Percentiles rank a stretch among this genome's conserved stretches.
These are phyloP conservation scores for Carex kokanica DNA, from an alignment of 176 grass and related monocot genomes.

Conservation along the genomic window DNA sequence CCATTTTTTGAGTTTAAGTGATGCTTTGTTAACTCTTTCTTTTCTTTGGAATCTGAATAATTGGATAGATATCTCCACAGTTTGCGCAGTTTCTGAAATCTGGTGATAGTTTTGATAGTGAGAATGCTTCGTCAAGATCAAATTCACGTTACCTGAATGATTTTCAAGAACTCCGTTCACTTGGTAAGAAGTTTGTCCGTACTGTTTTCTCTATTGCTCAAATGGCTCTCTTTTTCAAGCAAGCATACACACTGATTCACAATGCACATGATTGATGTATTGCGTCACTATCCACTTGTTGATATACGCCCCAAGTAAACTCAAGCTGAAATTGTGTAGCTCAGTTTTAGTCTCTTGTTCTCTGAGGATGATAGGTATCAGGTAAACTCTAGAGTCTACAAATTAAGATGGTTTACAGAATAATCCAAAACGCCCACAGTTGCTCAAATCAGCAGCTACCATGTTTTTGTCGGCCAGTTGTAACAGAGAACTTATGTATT, in stretches of 20 bases:
- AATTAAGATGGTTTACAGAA: not conserved
- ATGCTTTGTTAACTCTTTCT: not conserved
- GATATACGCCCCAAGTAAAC: not conserved
- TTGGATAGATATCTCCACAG: slow-evolving; percentile 62
- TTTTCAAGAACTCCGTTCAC: slow-evolving; percentile 87
- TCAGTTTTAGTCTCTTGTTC: not conserved
- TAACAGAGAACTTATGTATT: not conserved
- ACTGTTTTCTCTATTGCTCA: not conserved
- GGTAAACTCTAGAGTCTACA: not conserved
- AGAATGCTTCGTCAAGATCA: slow-evolving; percentile 54
- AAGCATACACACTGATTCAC: not conserved
- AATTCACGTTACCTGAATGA: slow-evolving; percentile 95
- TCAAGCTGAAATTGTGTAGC: not conserved
- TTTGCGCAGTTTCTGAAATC: slow-evolving; percentile 71
- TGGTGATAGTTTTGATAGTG: slow-evolving; percentile 38
- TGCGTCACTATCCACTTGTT: not conserved
- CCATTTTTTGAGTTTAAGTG: slow-evolving; percentile 14
- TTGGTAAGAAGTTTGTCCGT: slow-evolving; percentile 53
- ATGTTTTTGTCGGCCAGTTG: not conserved
- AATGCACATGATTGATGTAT: not conserved
- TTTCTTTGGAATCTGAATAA: slow-evolving; percentile 29
- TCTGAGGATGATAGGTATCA: not conserved
- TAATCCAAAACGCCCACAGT: not conserved
- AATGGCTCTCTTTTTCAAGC: not conserved
- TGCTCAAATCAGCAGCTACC: not conserved